phyloP scores from a whole-genome alignment of 2,329 filamentous ascomycete species.

The Claviceps sp. region DNA sequence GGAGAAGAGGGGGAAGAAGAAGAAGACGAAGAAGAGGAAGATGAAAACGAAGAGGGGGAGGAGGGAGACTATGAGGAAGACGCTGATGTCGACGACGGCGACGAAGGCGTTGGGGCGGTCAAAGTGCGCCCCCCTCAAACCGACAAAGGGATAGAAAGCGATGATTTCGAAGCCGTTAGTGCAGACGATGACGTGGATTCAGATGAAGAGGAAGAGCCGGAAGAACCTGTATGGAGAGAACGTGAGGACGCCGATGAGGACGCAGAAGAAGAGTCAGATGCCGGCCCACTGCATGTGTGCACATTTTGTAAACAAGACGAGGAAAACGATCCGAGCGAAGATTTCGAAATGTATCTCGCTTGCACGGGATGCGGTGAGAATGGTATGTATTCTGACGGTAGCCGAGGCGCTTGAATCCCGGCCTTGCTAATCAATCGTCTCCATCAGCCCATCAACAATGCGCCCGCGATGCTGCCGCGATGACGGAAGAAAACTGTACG shows the following conservation, averaged over 20 bases:
- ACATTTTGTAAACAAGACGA: conserved; percentile 77
- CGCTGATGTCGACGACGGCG: conserved; percentile 15
- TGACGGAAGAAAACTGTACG: conserved; percentile 22
- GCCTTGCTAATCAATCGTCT: conserved; percentile 25
- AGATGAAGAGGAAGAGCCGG: conserved; percentile 35
- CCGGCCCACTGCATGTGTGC: conserved; percentile 24
- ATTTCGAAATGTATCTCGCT: conserved; percentile 65
- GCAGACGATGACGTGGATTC: conserved; percentile 39
- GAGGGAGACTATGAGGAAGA: conserved; percentile 14
- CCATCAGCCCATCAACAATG: conserved; percentile 76
- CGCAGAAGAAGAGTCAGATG: conserved; percentile 8
- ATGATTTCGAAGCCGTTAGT: conserved; percentile 32
- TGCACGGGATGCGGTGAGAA: conserved; percentile 71
- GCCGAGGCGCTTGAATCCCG: conserved; percentile 7
- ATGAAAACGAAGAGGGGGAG: conserved; percentile 14
- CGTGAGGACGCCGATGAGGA: conserved; percentile 5
- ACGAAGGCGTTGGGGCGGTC: conserved; percentile 43
- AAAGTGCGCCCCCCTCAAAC: conserved; percentile 40
- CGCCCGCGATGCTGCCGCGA: conserved; percentile 50
- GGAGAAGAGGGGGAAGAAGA: conserved; percentile 17
- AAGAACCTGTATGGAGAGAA: conserved; percentile 12
- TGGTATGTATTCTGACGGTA: conserved; percentile 44
- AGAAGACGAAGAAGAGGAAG: conserved; percentile 18
- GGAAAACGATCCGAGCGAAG: conserved; percentile 67
- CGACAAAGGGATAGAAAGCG: conserved; percentile 34